A percentile compares a stretch with the other conserved stretches of the same genome.
phyloP scores from a whole-genome alignment of 441 rosid genomes.

The Metrosideros polymorpha region DNA sequence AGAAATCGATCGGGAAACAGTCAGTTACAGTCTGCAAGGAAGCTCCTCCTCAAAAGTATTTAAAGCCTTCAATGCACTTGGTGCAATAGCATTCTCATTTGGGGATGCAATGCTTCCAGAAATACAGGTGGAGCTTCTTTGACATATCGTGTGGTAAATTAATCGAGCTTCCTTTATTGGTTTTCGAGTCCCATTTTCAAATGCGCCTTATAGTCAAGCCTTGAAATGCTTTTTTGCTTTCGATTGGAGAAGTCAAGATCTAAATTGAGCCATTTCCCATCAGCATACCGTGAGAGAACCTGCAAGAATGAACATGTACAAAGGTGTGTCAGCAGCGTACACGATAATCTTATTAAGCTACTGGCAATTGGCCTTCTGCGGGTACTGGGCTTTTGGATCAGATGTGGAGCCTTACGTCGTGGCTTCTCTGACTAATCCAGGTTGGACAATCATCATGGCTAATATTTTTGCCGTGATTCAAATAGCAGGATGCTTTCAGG shows the following conservation, averaged over 20 bases:
- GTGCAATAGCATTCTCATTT: slow-evolving; percentile 44
- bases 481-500: slow-evolving; percentile 51
- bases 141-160: background rate
- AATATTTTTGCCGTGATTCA: slow-evolving; percentile 38
- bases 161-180: background rate
- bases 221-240: background rate
- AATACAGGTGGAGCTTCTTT: slow-evolving; percentile 28
- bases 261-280: background rate
- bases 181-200: background rate
- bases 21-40: slow-evolving; percentile 33
- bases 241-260: background rate
- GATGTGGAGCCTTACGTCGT: slow-evolving; percentile 34
- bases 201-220: background rate
- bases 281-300: slow-evolving; percentile 38
- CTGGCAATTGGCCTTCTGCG: slow-evolving; percentile 40
- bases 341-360: slow-evolving; percentile 24
- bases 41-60: slow-evolving; percentile 27
- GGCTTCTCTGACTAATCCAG: slow-evolving; percentile 29
- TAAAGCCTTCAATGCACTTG: slow-evolving; percentile 45
- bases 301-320: slow-evolving; percentile 32
- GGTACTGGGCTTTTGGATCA: slow-evolving; percentile 49
- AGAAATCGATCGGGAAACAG: slow-evolving; percentile 21
- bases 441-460: slow-evolving; percentile 44
- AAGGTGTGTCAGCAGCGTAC: slow-evolving; percentile 43
- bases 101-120: slow-evolving; percentile 61